Conservation (phyloP, 345 rosid species). For the Brassica rapa region DNA sequence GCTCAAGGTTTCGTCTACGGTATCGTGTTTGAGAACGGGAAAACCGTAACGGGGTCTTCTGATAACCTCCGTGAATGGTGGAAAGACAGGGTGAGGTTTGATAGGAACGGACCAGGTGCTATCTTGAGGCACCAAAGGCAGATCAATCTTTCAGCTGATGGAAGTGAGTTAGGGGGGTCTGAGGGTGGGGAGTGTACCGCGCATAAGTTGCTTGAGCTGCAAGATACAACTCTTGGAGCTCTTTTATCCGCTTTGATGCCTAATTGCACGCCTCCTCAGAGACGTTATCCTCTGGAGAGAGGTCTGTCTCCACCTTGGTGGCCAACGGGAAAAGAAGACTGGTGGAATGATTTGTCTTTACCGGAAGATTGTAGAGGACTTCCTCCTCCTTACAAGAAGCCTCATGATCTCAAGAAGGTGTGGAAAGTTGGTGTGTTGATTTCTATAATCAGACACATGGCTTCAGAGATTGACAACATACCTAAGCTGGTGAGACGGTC, state of each 20-base stretch:
- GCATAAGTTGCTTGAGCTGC: slow-evolving; percentile 84
- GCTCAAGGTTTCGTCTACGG: background rate
- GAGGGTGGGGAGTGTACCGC: slow-evolving; percentile 60
- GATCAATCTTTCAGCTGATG: slow-evolving; percentile 41
- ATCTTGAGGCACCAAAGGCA: slow-evolving; percentile 67
- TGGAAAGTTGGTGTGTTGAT: background rate
- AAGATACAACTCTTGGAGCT: slow-evolving; percentile 95
- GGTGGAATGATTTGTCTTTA: background rate
- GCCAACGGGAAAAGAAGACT: background rate
- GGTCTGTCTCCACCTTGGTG: background rate
- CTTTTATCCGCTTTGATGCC: slow-evolving; percentile 53
- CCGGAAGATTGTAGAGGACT: background rate
- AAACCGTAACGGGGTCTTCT: background rate
- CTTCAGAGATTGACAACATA: background rate
- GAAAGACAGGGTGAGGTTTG: background rate
- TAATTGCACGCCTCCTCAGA: background rate
- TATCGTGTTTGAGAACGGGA: background rate
- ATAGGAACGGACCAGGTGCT: slow-evolving; percentile 2
- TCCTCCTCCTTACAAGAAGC: background rate
- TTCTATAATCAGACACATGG: background rate
- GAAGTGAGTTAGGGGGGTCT: slow-evolving; percentile 43
- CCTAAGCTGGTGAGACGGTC: background rate
- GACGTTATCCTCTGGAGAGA: background rate
- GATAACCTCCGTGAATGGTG: background rate
- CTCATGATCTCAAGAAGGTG: slow-evolving; percentile 1